Percentiles rank a stretch among this genome's conserved stretches.
Conservation (phyloP, 768 basidiomycete genomes). For the Rhizopogon roseolus region DNA sequence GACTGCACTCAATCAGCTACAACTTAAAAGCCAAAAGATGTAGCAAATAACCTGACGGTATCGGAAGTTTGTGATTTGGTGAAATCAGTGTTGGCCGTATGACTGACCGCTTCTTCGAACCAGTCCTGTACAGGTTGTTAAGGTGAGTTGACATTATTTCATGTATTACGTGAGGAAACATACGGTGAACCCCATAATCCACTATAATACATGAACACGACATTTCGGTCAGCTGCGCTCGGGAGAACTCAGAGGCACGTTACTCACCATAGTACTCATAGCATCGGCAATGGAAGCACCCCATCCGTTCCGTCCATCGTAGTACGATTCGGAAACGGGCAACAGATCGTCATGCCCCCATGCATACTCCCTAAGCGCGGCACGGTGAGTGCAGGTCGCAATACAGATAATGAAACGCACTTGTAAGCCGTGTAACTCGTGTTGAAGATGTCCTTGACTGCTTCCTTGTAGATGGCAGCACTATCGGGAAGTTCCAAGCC, state of each 20-base stretch:
- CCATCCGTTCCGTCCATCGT: constrained; percentile 35
- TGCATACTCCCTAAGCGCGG: constrained; percentile 40
- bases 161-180: constrained; percentile 5
- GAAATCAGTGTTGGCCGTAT: constrained; percentile 52
- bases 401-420: constrained; percentile 27
- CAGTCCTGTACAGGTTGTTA: constrained; percentile 32
- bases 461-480: constrained; percentile 30
- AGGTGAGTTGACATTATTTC: not conserved
- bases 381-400: not conserved
- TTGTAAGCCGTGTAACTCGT: constrained; percentile 54
- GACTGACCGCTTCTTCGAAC: constrained; percentile 52
- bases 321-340: constrained; percentile 39
- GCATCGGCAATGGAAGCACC: constrained; percentile 65
- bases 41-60: constrained; percentile 36
- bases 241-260: not conserved
- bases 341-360: constrained; percentile 60
- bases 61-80: constrained; percentile 34
- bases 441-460: constrained; percentile 45
- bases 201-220: constrained; percentile 14
- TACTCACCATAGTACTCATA: constrained; percentile 53
- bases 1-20: constrained; percentile 5
- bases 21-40: not conserved
- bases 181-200: constrained; percentile 55
- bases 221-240: not conserved
- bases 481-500: constrained; percentile 38